phyloP scores from a whole-genome alignment of 2,329 filamentous ascomycete genomes.

The Chaetomiaceae sp. region DNA sequence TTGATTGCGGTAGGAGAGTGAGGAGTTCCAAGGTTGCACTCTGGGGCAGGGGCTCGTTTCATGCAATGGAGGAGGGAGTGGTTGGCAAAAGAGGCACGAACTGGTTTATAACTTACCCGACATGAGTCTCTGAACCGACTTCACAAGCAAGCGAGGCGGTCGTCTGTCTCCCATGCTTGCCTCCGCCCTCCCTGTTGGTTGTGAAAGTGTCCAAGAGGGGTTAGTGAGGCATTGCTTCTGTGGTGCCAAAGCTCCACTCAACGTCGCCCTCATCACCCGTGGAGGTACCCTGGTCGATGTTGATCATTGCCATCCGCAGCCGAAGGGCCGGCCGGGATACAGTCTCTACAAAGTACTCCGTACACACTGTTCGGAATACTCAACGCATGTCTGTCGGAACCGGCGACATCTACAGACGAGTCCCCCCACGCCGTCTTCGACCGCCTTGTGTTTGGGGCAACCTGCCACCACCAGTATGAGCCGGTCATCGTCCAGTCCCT shows the following conservation, averaged over 20 bases:
- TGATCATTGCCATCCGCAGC: neutral
- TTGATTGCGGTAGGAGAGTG: neutral
- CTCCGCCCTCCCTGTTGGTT: neutral
- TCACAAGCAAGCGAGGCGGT: neutral
- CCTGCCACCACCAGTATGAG: too few species aligned
- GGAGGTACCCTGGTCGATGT: neutral
- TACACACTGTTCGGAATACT: too few species aligned
- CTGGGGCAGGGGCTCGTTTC: slow-evolving; percentile 1
- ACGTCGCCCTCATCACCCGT: neutral
- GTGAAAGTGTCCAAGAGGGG: neutral
- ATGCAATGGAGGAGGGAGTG: neutral
- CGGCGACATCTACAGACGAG: too few species aligned
- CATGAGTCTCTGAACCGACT: too few species aligned
- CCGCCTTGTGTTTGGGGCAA: too few species aligned
- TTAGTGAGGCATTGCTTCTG: neutral
- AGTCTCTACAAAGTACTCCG: too few species aligned
- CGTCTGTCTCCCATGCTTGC: neutral
- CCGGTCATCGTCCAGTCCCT: too few species aligned
- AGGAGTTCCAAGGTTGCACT: too few species aligned
- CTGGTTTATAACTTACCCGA: too few species aligned
- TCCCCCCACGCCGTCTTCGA: too few species aligned
- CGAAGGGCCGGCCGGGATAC: neutral
- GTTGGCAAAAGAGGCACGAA: neutral
- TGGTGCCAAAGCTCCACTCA: neutral
- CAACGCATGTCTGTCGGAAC: too few species aligned